Base-by-base conservation (phyloP, 441 rosid genomes). In the Adansonia rubrostipa region DNA sequence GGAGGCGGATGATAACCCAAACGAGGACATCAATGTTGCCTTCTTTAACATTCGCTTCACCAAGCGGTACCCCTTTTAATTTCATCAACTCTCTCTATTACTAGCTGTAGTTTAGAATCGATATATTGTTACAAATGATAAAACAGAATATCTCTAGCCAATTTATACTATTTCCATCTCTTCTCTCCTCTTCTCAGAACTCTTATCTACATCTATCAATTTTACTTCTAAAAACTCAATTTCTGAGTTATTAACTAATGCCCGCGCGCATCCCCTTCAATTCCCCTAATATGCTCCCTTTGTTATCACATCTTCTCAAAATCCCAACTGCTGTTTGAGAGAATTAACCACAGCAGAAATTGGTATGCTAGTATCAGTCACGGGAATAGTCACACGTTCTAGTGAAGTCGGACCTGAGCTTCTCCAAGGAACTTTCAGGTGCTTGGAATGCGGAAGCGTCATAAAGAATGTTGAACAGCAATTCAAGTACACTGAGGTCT, bases 371-470 rank as follows among this genome's bases (percentile, higher is more conserved):
- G 97, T 96, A 47, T 93, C 99, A 0, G 98, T 96, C 48, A 85
- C 93, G 0, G 99, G 99, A 45, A 97, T 96, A 67, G 98, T 94
- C 82, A 96, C 99, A 51, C 93, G 98, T 28, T 94, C 98, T 0
- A 96, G 99, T 20, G 98, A 94, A 85, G 99, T 96, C 51, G 87
- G 99, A 80, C 99, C 99, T 3, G 98, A 96, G 86, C 98, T 96
- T 82, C 92, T 94, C 45, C 89, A 89, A 33, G 99, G 99, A 44
- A 85, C 97, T 13, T 96, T 96, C 73, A 92, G 86, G 84, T 96
- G 99, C 82, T 88, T 93, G 81, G 97, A 94, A 5, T 96, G 99
- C 70, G 97, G 94, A 14, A 78, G 79, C 8, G 89, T 94, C 73
- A 83, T 91, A 3, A 92, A 90, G 87, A 88, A 96, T 77, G 98